phyloP scores from a whole-genome alignment of 495 filamentous ascomycete genomes.

The Paragyromitra xinjiangensis region DNA sequence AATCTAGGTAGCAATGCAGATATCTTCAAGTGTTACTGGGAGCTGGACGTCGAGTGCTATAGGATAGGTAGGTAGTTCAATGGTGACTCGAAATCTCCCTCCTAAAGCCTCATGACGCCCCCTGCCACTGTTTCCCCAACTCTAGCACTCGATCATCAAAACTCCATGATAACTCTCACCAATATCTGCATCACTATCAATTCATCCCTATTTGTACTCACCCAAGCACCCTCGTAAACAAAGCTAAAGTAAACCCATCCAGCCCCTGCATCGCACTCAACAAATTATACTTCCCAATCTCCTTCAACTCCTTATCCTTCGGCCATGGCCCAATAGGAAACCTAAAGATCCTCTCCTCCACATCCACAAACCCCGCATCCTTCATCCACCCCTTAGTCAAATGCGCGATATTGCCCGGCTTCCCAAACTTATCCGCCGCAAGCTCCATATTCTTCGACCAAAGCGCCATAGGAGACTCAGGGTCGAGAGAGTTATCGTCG shows the following conservation, averaged over 20 bases:
- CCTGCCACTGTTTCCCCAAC: neutral
- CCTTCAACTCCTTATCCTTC: constrained; percentile 60
- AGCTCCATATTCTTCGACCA: constrained; percentile 35
- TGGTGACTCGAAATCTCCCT: neutral
- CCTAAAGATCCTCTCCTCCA: constrained; percentile 60
- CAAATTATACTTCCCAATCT: constrained; percentile 62
- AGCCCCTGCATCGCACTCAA: constrained; percentile 61
- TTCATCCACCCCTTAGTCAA: constrained; percentile 46
- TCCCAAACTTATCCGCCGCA: constrained; percentile 37
- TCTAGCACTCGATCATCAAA: neutral
- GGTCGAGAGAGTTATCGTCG: constrained; percentile 58
- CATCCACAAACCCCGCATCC: constrained; percentile 55
- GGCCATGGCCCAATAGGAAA: constrained; percentile 64
- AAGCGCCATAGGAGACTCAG: constrained; percentile 39
- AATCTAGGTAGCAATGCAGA: neutral
- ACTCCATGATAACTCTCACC: neutral
- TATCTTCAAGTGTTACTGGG: neutral
- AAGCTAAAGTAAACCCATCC: constrained; percentile 62
- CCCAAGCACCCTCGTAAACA: constrained; percentile 62
- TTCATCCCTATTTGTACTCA: constrained; percentile 2
- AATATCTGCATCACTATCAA: neutral
- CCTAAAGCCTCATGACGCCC: neutral
- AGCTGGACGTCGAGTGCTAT: neutral
- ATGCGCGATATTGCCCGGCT: constrained; percentile 31
- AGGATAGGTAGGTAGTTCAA: neutral